These are phyloP conservation scores for Phellopilus nigrolimitatus DNA, from an alignment of 1,284 basidiomycete genomes.

Conservation along the genomic window DNA sequence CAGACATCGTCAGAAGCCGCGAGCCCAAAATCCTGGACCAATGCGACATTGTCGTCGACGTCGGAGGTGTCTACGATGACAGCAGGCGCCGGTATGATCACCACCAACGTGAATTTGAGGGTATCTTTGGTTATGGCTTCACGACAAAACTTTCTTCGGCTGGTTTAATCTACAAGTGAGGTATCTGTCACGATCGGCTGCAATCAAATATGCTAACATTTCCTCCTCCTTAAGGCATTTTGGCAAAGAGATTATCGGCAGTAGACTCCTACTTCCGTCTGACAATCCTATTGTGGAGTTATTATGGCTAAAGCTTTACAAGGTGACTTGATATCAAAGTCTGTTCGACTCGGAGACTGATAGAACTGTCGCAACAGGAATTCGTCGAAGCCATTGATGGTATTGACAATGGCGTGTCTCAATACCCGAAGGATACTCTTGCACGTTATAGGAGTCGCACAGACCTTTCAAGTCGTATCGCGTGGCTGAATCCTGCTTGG, in stretches of 20 bases:
- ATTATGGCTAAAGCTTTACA: constrained; percentile 90
- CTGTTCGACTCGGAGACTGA: no score
- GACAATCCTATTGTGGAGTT: constrained; percentile 63
- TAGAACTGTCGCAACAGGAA: no score
- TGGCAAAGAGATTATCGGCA: constrained; percentile 83
- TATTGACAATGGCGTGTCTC: constrained; percentile 91
- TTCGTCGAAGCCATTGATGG: constrained; percentile 95
- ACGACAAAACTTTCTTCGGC: constrained; percentile 90
- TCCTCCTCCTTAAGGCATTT: constrained; percentile 67
- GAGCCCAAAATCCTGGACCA: constrained; percentile 76
- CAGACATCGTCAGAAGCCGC: constrained; percentile 77
- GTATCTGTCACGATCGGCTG: constrained; percentile 4
- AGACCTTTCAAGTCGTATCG: constrained; percentile 79
- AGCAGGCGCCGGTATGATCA: constrained; percentile 84
- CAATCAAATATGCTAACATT: constrained; percentile 4
- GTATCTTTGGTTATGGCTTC: constrained; percentile 85
- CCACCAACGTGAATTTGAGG: constrained; percentile 91
- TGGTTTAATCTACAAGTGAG: constrained; percentile 91
- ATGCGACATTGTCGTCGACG: constrained; percentile 97
- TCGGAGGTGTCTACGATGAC: constrained; percentile 90
- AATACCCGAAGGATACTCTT: constrained; percentile 59
- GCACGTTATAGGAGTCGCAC: constrained; percentile 74
- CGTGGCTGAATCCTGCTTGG: constrained; percentile 86
- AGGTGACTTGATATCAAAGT: no score
- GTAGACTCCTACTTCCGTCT: constrained; percentile 45